These are phyloP conservation scores for Penicillium chermesinum DNA, from an alignment of 495 filamentous ascomycete species.

Conservation along the genomic window DNA sequence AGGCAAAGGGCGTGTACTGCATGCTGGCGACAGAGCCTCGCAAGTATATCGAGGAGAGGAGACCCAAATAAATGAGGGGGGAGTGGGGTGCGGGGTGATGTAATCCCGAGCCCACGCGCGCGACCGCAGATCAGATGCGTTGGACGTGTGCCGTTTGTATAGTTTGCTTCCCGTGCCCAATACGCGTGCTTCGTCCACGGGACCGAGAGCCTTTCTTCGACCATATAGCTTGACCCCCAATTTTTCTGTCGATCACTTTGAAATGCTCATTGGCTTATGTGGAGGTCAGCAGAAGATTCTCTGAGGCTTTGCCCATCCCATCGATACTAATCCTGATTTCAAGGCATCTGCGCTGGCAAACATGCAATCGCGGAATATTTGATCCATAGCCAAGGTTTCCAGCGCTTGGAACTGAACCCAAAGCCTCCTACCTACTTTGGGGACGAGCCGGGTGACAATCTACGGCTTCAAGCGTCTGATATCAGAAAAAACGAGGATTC, in stretches of 20 bases:
- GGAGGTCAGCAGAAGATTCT: slow-evolving; percentile 56
- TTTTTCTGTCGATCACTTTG: slow-evolving; percentile 3
- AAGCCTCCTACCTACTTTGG: slow-evolving; percentile 13
- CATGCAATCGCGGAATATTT: slow-evolving; percentile 79
- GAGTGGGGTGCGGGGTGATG: slow-evolving; percentile 7
- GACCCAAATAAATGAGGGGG: background rate
- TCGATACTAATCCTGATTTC: slow-evolving; percentile 12
- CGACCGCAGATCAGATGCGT: background rate
- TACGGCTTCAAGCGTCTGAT: slow-evolving; percentile 28
- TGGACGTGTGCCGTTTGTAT: background rate
- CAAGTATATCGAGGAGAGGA: background rate
- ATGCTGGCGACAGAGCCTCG: slow-evolving; percentile 18
- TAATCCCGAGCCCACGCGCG: slow-evolving; percentile 5
- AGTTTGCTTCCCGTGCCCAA: background rate
- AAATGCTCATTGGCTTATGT: slow-evolving; percentile 90
- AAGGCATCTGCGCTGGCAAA: slow-evolving; percentile 89
- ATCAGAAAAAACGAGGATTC: slow-evolving; percentile 15
- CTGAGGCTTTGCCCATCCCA: background rate
- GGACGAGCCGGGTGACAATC: slow-evolving; percentile 28
- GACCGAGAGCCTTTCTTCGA: background rate
- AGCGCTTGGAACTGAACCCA: slow-evolving; percentile 30
- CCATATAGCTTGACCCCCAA: background rate
- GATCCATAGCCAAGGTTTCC: slow-evolving; percentile 70
- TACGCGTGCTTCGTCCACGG: slow-evolving; percentile 14
- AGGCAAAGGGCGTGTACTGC: slow-evolving; percentile 78